Conservation (phyloP, 2,329 filamentous ascomycete genomes). For the Teratosphaeria nubilosa region DNA sequence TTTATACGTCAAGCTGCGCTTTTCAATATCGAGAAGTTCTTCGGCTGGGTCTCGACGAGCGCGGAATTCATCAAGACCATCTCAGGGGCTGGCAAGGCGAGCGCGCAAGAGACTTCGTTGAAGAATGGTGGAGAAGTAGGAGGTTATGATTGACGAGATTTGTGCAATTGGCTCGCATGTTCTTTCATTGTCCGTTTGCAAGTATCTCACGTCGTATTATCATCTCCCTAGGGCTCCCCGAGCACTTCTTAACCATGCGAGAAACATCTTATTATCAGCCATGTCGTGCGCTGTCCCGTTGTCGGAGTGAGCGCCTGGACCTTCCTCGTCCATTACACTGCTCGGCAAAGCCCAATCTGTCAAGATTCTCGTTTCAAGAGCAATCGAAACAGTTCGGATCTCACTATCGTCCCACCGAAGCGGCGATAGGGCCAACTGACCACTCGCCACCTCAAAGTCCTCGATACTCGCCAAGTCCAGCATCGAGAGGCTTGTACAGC, state of each 20-base stretch:
- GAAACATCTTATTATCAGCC: background rate
- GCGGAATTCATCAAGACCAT: background rate
- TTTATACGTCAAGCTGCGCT: background rate
- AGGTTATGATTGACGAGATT: background rate
- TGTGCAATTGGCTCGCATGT: background rate
- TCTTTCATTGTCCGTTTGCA: too few species aligned
- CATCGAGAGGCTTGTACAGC: too few species aligned
- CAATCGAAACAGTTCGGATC: too few species aligned
- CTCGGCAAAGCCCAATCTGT: too few species aligned
- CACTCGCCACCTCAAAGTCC: too few species aligned
- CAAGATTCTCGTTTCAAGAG: background rate
- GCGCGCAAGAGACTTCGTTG: background rate
- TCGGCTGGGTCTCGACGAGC: background rate
- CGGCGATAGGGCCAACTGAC: too few species aligned
- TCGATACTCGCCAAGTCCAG: too few species aligned
- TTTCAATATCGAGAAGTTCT: background rate
- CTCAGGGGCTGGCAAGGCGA: background rate
- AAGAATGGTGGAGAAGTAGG: background rate
- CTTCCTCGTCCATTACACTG: too few species aligned
- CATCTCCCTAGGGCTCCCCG: background rate
- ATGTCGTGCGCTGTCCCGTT: background rate
- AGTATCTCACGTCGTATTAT: background rate
- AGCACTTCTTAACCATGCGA: background rate
- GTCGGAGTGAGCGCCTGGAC: background rate
- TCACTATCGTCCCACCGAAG: too few species aligned